These are phyloP conservation scores for Recurvomyces mirabilis DNA, from an alignment of 495 filamentous ascomycete species.

Conservation along the genomic window DNA sequence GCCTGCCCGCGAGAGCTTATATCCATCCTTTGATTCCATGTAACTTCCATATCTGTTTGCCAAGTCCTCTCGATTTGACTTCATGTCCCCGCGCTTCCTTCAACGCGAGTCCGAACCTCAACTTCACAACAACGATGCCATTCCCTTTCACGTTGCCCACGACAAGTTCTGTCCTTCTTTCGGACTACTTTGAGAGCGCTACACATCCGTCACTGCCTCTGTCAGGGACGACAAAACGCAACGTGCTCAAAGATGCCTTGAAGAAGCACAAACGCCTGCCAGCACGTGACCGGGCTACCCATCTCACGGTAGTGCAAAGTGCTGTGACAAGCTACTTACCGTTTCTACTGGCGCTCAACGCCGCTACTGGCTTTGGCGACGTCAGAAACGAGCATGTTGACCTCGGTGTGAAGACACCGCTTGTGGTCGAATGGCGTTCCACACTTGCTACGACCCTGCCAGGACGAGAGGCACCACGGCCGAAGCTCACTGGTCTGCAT, in stretches of 20 bases:
- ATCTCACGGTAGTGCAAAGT: conserved; percentile 16
- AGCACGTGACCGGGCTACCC: conserved; percentile 3
- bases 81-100: no score
- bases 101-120: no score
- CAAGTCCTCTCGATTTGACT: no score
- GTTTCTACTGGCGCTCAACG: conserved; percentile 57
- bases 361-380: conserved; percentile 36
- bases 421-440: conserved; percentile 70
- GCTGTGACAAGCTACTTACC: conserved; percentile 56
- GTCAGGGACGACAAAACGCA: conserved; percentile 16
- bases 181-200: conserved; percentile 12
- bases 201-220: conserved; percentile 22
- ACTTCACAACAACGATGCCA: conserved; percentile 22
- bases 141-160: conserved; percentile 21
- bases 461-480: conserved; percentile 47
- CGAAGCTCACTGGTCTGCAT: conserved; percentile 62
- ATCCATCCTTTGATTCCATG: no score
- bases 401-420: conserved; percentile 47
- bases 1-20: no score
- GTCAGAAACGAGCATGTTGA: conserved; percentile 50
- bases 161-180: conserved; percentile 19
- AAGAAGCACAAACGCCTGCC: conserved; percentile 24
- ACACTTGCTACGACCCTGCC: conserved; percentile 51
- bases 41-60: no score
- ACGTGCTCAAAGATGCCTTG: conserved; percentile 18